Percentiles rank a stretch among this genome's conserved stretches.
phyloP scores from a whole-genome alignment of 768 basidiomycete species.

The Fomitopsis pulvina region DNA sequence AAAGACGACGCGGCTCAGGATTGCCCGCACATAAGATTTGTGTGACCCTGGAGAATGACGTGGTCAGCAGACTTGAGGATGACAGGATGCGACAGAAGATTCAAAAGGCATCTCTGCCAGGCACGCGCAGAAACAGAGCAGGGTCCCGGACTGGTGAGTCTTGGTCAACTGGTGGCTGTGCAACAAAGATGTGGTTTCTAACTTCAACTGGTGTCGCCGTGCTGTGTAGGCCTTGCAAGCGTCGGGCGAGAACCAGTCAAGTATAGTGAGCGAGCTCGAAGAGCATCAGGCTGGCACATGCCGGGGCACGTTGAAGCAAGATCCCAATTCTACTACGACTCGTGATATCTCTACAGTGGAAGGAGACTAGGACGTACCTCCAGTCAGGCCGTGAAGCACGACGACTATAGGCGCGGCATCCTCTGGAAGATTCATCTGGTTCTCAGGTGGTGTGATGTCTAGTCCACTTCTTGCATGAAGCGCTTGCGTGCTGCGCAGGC shows the following conservation, averaged over 20 bases:
- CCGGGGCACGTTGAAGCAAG: no score
- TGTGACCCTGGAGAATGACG: slow-evolving; percentile 70
- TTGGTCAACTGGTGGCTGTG: not conserved
- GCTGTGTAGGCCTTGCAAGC: no score
- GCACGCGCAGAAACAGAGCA: no score
- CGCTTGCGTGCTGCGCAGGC: not conserved
- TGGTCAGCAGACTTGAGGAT: no score
- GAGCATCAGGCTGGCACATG: no score
- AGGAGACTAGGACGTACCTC: slow-evolving; percentile 31
- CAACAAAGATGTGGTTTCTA: not conserved
- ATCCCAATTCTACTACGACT: no score
- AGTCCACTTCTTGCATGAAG: slow-evolving; percentile 39
- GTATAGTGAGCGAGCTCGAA: no score
- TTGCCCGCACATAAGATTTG: slow-evolving; percentile 83
- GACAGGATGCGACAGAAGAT: no score
- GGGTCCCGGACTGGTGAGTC: no score
- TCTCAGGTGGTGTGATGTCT: slow-evolving; percentile 48
- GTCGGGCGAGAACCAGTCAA: not conserved
- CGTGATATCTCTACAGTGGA: no score
- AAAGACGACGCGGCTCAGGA: slow-evolving; percentile 38
- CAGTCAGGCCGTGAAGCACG: slow-evolving; percentile 43
- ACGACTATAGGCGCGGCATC: slow-evolving; percentile 50
- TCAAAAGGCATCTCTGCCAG: no score
- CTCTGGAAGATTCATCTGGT: slow-evolving; percentile 23
- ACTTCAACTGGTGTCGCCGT: no score